Base-by-base conservation (phyloP, 169 alveolate genomes). In the Pseudocohnilembus persalinus region DNA sequence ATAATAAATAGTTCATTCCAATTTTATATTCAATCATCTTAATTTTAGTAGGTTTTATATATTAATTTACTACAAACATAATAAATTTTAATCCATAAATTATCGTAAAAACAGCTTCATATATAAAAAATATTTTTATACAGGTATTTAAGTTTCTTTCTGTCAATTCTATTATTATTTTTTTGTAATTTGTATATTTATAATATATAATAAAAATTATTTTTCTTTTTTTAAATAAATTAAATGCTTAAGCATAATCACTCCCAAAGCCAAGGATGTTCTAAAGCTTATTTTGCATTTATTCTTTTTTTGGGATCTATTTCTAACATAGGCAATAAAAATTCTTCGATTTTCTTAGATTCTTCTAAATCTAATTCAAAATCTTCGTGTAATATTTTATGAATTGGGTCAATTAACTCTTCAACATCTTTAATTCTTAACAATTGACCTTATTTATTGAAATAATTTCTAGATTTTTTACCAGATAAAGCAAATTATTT, bases 401-500 rank as follows among this genome's bases (percentile, higher is more conserved):
- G 31, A n/a, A 86, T 86, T 24, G 90, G 80, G 68, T 49, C 68
- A 11, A 20, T 11, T 74, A 73, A 72, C 33, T 74, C 74, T 25
- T 11, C 25, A 0, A 82, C 64, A 72, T 87, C 92, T 34, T 74
- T 78, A 24, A 90, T 87, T 73, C 88, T 77, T 63, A 85, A 35
- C 83, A 91, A 88, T 33, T 88, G 35, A 30, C 94, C 94, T 33
- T 81, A 77, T 81, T 91, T 91, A 34, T 85, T 84, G 83, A 91
- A 91, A 82, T 79, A 91, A 33, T 88, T 87, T 76, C 88, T 85
- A 76, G 88, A 82, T 29, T 73, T 31, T 49, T 74, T 65, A 20
- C 94, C 94, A 79, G 88, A 85, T 29, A 83, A 84, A 27, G 83
- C 85, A 80, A 89, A 89, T 81, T 91, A 85, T 87, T 88, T 89